These are phyloP conservation scores for Platanthera zijinensis DNA, from an alignment of 106 monocot genomes.

Conservation along the genomic window DNA sequence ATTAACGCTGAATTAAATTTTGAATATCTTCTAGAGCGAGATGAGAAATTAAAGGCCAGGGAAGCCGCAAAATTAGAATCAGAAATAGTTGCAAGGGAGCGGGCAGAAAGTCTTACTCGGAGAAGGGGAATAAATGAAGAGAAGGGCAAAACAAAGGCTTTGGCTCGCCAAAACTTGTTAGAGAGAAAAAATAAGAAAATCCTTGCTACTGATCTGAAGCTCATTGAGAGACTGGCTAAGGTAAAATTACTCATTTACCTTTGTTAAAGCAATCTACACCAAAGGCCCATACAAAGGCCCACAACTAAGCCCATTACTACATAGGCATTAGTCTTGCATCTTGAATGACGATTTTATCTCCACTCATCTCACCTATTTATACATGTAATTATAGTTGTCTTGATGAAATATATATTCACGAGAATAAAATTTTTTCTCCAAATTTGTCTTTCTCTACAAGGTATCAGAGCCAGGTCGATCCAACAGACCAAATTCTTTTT, in stretches of 20 bases:
- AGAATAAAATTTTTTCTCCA: too few species aligned
- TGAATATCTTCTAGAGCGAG: constrained; percentile 26
- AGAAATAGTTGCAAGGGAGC: constrained; percentile 33
- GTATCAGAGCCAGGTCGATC: too few species aligned
- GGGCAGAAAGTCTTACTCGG: constrained; percentile 35
- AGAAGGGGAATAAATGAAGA: constrained; percentile 23
- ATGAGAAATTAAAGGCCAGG: constrained; percentile 34
- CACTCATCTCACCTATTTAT: too few species aligned
- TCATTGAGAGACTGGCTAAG: constrained; percentile 45
- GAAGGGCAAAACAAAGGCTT: constrained; percentile 20
- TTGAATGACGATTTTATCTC: too few species aligned
- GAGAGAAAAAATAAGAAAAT: constrained; percentile 17
- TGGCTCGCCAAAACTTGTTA: constrained; percentile 14
- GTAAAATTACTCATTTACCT: constrained; percentile 19
- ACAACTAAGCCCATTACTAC: too few species aligned
- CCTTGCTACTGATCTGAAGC: constrained; percentile 31
- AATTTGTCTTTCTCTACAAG: too few species aligned
- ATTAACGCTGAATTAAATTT: constrained; percentile 39
- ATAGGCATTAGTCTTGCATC: too few species aligned
- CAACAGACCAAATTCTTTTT: too few species aligned
- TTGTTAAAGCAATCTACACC: too few species aligned
- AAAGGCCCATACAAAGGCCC: too few species aligned
- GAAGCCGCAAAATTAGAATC: constrained; percentile 37
- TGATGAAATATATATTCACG: too few species aligned
- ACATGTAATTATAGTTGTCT: too few species aligned